Evolutionary conservation across 179 eudicot genomes (phyloP).

Genomic region (Spergularia azorica): DNA sequence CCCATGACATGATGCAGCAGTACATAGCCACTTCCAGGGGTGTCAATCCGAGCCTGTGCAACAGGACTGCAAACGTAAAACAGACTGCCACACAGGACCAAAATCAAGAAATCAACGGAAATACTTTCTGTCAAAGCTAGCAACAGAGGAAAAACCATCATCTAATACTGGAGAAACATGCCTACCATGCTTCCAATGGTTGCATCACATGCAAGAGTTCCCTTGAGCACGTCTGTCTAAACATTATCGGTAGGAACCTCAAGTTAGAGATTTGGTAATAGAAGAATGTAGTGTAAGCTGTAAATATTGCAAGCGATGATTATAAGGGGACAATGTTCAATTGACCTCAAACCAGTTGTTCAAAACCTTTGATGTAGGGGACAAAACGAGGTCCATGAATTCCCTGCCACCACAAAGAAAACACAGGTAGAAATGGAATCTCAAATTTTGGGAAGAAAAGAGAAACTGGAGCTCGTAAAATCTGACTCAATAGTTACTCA

Average conservation of each 20-base stretch:
- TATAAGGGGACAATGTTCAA: slow-evolving; percentile 8
- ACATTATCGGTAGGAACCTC: slow-evolving; percentile 1
- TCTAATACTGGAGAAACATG: slow-evolving; percentile 4
- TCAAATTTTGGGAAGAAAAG: too few relatives aligned
- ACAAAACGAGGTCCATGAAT: slow-evolving; percentile 81
- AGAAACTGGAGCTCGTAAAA: too few relatives aligned
- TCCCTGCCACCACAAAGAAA: slow-evolving; percentile 51
- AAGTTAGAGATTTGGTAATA: not conserved
- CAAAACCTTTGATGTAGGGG: slow-evolving; percentile 96
- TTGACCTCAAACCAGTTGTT: slow-evolving; percentile 98
- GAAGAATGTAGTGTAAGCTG: too few relatives aligned
- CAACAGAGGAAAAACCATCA: not conserved
- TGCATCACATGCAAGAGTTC: slow-evolving; percentile 96
- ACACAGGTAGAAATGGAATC: not conserved
- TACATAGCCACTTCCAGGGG: slow-evolving; percentile 97
- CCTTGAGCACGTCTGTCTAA: slow-evolving; percentile 84
- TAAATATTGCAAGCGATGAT: not conserved
- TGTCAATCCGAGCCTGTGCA: slow-evolving; percentile 63
- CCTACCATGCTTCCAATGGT: slow-evolving; percentile 84
- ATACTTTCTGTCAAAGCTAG: too few relatives aligned
- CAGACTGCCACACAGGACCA: not conserved
- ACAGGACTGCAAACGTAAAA: not conserved
- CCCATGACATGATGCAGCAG: slow-evolving; percentile 98
- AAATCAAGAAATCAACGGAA: too few relatives aligned
- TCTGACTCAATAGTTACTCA: too few relatives aligned